These are phyloP conservation scores for Juglanconis sp. DNA, from an alignment of 2,329 filamentous ascomycete genomes.

Conservation along the genomic window DNA sequence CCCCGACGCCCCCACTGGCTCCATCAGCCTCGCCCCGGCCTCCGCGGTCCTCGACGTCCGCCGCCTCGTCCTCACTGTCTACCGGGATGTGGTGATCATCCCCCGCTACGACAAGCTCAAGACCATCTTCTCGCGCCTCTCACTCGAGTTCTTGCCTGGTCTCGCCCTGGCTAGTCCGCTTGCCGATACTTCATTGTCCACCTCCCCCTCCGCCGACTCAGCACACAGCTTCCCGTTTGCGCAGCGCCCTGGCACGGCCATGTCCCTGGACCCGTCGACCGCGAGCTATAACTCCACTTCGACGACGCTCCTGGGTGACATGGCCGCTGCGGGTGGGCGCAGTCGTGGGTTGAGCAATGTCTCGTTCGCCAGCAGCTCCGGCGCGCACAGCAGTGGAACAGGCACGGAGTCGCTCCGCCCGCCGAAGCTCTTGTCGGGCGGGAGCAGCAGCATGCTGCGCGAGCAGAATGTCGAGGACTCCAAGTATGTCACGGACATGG, in stretches of 20 bases:
- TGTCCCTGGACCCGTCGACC: constrained; percentile 70
- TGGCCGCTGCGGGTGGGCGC: constrained; percentile 51
- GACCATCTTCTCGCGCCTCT: constrained; percentile 83
- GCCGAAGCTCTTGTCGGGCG: constrained; percentile 23
- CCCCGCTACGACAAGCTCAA: constrained; percentile 86
- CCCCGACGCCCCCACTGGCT: constrained; percentile 23
- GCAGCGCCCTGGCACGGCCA: constrained; percentile 67
- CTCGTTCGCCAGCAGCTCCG: constrained; percentile 53
- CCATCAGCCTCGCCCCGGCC: constrained; percentile 43
- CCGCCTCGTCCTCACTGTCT: constrained; percentile 82
- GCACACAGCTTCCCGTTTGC: constrained; percentile 28
- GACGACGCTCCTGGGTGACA: constrained; percentile 72
- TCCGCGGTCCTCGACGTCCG: constrained; percentile 72
- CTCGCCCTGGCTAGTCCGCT: constrained; percentile 52
- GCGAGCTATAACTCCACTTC: constrained; percentile 77
- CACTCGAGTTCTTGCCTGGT: constrained; percentile 70
- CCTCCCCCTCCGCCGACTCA: constrained; percentile 49
- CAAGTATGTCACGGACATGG: constrained; percentile 86
- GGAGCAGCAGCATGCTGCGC: constrained; percentile 26
- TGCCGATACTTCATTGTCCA: constrained; percentile 40
- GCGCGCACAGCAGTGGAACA: constrained; percentile 45
- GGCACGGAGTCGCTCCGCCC: constrained; percentile 41
- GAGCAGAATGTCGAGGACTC: constrained; percentile 65
- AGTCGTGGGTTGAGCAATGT: constrained; percentile 86
- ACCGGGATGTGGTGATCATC: constrained; percentile 84